Percentiles rank a stretch among this genome's conserved stretches.
Conservation (phyloP, 352 stramenopile species). For the Globisporangium megalacanthum region DNA sequence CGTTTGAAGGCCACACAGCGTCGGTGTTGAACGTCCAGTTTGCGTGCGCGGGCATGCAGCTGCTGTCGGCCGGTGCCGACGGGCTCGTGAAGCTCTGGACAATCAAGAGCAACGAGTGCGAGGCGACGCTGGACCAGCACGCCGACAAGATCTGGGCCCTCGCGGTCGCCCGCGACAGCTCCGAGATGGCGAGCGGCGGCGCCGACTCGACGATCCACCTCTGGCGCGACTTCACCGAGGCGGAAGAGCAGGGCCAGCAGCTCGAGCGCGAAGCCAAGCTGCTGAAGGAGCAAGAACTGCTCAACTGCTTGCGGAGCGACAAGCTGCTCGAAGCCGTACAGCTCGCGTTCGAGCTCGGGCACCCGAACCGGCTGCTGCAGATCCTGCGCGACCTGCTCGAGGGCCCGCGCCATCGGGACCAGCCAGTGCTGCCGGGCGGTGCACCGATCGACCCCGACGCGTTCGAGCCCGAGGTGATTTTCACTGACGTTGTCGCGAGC, state of each 20-base stretch:
- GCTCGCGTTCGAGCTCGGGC: constrained; percentile 90
- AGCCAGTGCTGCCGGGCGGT: constrained; percentile 31
- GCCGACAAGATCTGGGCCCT: constrained; percentile 98
- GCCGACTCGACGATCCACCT: constrained; percentile 94
- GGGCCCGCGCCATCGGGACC: constrained; percentile 57
- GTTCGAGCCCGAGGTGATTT: constrained; percentile 61
- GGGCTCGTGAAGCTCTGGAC: constrained; percentile 98
- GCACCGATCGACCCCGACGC: constrained; percentile 40
- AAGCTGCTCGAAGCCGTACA: constrained; percentile 83
- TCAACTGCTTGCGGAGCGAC: constrained; percentile 92
- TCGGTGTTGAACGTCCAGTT: constrained; percentile 89
- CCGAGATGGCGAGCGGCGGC: constrained; percentile 90
- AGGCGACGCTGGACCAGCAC: constrained; percentile 95
- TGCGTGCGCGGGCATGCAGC: constrained; percentile 87
- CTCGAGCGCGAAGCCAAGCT: constrained; percentile 87
- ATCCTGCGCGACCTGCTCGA: constrained; percentile 85
- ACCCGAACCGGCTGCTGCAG: constrained; percentile 92
- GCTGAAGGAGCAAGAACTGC: constrained; percentile 93
- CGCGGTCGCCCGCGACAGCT: constrained; percentile 82
- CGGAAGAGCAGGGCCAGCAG: constrained; percentile 82
- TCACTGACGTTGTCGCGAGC: constrained; percentile 53
- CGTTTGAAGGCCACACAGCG: constrained; percentile 93
- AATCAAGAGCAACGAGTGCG: constrained; percentile 97
- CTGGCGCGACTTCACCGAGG: constrained; percentile 93
- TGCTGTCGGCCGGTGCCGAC: constrained; percentile 94